Base-by-base conservation (phyloP, 2,329 filamentous ascomycete species). In the Lecanicillium sp. region DNA sequence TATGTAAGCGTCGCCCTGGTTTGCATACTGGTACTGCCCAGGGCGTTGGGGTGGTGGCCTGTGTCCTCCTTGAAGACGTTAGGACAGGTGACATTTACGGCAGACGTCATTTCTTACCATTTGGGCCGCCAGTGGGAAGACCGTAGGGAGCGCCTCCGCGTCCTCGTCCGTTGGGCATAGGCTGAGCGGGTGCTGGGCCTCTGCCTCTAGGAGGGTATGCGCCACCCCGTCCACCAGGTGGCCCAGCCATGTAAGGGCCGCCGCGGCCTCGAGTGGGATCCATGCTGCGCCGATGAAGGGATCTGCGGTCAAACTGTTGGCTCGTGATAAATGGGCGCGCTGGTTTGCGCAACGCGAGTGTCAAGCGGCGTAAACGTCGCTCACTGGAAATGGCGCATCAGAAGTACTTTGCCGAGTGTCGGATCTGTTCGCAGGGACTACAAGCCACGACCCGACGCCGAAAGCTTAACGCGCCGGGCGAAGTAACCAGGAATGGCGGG, bases 201-300 rank as follows among this genome's bases (percentile, higher is more conserved):
- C 60, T 59, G 42, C 60, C 63, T 42, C 65, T 62, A 21, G 67
- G 63, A n/a, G 69, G 67, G 48, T 68, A 66, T 10, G 60, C 60
- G 40, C 63, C 67, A 15, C 62, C 59, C 35, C 62, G 64, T 33
- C 30, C 30, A 15, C 9, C 30, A 6, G 30, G 30, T 15, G n/a
- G 30, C 30, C 30, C 30, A 15, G 10, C 30, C 30, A 33, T 33
- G 30, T 33, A 33, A 14, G 30, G 9, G 10, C 30, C 30, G n/a
- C 30, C 30, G 5, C 30, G 30, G 30, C 30, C 30, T 11, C 30
- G 8, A 15, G 8, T 33, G 9, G 30, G 30, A 15, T 33, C 30
- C 30, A 33, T 33, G 30, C 9, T 15, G 30, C 15, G 42, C 23
- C 23, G 36, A n/a, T n/a, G n/a, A n/a, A n/a, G n/a, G n/a, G n/a